Conservation (phyloP, 305 asterid species). For the Coffea humblotiana region DNA sequence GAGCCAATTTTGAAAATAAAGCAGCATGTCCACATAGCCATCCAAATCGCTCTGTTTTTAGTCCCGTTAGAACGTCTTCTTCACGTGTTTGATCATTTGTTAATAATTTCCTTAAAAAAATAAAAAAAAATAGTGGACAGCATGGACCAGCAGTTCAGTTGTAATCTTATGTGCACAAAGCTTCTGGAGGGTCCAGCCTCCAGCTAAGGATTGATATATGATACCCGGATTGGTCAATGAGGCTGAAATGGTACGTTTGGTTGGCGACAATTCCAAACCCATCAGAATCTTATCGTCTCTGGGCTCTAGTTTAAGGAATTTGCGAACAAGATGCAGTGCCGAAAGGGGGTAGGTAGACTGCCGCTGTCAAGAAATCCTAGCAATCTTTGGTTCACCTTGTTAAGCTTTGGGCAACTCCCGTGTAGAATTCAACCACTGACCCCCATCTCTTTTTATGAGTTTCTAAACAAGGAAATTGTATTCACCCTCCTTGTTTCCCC, state of each 20-base stretch:
- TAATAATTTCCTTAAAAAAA: neutral
- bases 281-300: neutral
- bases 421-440: neutral
- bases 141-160: neutral
- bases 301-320: neutral
- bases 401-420: neutral
- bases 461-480: neutral
- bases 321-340: neutral
- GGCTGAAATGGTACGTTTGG: neutral
- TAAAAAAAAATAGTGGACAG: neutral
- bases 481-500: neutral
- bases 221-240: neutral
- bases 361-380: conserved; percentile 5
- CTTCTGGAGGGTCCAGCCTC: conserved; percentile 11
- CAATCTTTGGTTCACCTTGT: neutral
- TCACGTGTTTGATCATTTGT: neutral
- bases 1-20: neutral
- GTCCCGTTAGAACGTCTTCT: neutral
- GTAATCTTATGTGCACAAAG: neutral
- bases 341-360: neutral
- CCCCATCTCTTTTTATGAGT: neutral
- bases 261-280: neutral
- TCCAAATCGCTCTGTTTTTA: neutral
- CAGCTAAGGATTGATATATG: neutral
- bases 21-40: neutral